phyloP scores from a whole-genome alignment of 176 grass and related monocot genomes.

The Thinopyrum elongatum region DNA sequence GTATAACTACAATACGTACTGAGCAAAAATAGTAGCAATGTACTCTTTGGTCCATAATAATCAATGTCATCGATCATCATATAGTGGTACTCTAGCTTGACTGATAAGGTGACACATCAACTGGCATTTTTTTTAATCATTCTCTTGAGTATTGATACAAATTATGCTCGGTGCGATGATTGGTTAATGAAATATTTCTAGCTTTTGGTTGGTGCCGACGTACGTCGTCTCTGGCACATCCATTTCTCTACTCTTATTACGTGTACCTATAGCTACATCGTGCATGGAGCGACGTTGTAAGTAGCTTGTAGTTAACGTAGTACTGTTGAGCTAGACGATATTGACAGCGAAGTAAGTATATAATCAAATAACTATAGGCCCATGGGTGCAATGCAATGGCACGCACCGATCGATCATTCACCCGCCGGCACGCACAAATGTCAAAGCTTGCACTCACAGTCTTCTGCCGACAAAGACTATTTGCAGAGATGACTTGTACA shows the following conservation, averaged over 20 bases:
- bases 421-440: background rate
- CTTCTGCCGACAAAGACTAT: background rate
- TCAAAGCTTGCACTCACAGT: background rate
- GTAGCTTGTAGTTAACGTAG: background rate
- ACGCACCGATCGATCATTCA: background rate
- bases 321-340: background rate
- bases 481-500: background rate
- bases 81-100: slow-evolving; percentile 16
- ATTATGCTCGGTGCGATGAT: background rate
- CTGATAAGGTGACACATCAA: background rate
- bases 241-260: background rate
- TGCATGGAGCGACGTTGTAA: background rate
- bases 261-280: background rate
- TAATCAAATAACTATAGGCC: background rate
- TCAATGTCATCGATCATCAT: background rate
- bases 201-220: background rate
- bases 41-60: background rate
- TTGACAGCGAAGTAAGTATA: too few relatives aligned
- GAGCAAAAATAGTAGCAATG: background rate
- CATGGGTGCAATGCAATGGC: background rate
- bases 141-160: too few relatives aligned
- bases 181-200: background rate
- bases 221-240: background rate
- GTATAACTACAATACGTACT: background rate
- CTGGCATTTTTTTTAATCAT: too few relatives aligned